These are phyloP conservation scores for Raphanus raphanistrum DNA, from an alignment of 345 rosid genomes.

Conservation along the genomic window DNA sequence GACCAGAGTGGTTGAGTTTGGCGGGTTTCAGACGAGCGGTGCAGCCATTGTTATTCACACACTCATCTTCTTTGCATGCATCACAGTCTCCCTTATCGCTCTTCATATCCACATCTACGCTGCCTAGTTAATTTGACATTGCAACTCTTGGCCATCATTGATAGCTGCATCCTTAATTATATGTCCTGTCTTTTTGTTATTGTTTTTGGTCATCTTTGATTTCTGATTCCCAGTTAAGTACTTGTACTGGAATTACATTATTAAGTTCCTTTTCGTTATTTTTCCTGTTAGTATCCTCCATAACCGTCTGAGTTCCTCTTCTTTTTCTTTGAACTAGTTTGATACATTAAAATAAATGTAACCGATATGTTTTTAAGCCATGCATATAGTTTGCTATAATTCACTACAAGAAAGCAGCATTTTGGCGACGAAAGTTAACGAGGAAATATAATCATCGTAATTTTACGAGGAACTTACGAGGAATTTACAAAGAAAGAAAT, in stretches of 20 bases:
- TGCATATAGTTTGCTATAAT: too few species aligned
- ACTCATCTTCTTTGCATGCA: constrained; percentile 42
- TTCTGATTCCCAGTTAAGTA: background rate
- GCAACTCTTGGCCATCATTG: background rate
- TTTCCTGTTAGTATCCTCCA: background rate
- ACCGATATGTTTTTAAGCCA: too few species aligned
- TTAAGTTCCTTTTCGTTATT: background rate
- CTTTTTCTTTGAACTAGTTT: too few species aligned
- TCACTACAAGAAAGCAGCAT: too few species aligned
- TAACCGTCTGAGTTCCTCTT: background rate
- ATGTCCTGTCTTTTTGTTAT: background rate
- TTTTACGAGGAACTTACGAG: too few species aligned
- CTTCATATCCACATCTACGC: constrained; percentile 54
- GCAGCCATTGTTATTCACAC: constrained; percentile 52
- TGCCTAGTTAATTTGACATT: constrained; percentile 14
- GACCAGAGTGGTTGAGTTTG: constrained; percentile 50
- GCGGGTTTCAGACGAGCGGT: constrained; percentile 50
- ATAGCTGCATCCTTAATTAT: background rate
- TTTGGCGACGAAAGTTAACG: too few species aligned
- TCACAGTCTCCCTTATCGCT: constrained; percentile 48
- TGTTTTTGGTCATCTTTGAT: constrained; percentile 16
- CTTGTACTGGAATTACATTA: background rate
- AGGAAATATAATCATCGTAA: too few species aligned
- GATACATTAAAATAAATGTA: too few species aligned
- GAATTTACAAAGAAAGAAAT: too few species aligned